Conservation (phyloP, 441 rosid species). For the Erodium trifolium region DNA sequence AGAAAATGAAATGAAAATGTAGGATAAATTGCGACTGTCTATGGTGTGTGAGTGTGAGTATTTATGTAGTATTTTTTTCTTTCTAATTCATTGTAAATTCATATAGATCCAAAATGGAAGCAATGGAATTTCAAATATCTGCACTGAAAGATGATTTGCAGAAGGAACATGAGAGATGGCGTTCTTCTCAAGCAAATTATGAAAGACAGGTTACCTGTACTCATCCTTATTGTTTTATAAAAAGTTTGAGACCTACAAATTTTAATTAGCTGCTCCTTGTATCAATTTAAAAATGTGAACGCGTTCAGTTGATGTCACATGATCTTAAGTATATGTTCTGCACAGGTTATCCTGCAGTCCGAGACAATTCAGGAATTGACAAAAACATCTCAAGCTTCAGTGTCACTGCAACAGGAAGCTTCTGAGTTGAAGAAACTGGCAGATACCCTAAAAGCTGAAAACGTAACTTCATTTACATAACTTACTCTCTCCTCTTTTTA, state of each 20-base stretch:
- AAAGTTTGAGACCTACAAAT: neutral
- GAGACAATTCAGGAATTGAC: slow-evolving; percentile 95
- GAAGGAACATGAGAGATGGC: slow-evolving; percentile 72
- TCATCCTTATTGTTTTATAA: neutral
- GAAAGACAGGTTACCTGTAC: slow-evolving; percentile 77
- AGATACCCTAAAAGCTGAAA: slow-evolving; percentile 50
- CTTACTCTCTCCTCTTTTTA: neutral
- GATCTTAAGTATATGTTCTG: slow-evolving; percentile 8
- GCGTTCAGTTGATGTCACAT: neutral
- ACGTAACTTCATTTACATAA: slow-evolving; percentile 35
- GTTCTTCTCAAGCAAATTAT: slow-evolving; percentile 74
- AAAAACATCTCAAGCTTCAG: slow-evolving; percentile 73
- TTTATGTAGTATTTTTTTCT: slow-evolving; percentile 9
- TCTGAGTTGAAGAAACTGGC: slow-evolving; percentile 60
- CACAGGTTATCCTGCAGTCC: slow-evolving; percentile 85
- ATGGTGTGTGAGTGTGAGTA: slow-evolving; percentile 7
- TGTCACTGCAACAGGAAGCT: slow-evolving; percentile 62
- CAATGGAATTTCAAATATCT: slow-evolving; percentile 58
- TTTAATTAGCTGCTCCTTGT: neutral
- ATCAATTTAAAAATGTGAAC: too few species aligned
- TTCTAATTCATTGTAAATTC: slow-evolving; percentile 19
- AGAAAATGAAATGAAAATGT: slow-evolving; percentile 61
- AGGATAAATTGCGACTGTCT: slow-evolving; percentile 11
- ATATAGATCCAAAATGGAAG: slow-evolving; percentile 62
- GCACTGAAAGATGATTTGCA: slow-evolving; percentile 62